Percentiles rank a stretch among this genome's conserved stretches.
Conservation (phyloP, 2,329 filamentous ascomycete genomes). For the Diplodia seriata region DNA sequence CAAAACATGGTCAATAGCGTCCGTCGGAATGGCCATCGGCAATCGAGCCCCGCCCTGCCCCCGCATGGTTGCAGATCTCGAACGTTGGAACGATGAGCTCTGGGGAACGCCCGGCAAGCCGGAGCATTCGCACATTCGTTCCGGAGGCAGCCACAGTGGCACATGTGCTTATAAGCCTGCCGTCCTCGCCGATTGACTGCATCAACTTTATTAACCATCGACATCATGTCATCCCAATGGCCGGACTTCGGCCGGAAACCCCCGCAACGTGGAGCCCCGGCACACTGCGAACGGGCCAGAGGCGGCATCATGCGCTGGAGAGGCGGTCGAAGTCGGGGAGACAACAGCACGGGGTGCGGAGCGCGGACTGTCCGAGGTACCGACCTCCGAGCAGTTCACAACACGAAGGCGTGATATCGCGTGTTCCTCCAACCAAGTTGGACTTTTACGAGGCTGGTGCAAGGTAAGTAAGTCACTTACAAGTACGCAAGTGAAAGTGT, state of each 20-base stretch:
- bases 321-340: not conserved
- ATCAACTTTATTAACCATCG: not conserved
- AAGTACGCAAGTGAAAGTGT: not conserved
- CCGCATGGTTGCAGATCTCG: not conserved
- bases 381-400: not conserved
- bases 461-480: not conserved
- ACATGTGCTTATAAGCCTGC: not conserved
- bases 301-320: not conserved
- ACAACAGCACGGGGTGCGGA: not conserved
- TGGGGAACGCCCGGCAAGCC: not conserved
- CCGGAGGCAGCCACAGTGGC: not conserved
- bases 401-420: not conserved
- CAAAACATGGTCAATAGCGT: not conserved
- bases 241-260: conserved; percentile 13
- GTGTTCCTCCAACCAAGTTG: not conserved
- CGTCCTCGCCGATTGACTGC: not conserved
- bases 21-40: conserved; percentile 1
- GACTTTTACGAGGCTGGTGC: not conserved
- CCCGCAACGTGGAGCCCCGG: conserved; percentile 12
- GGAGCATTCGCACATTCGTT: not conserved
- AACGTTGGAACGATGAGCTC: not conserved
- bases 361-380: not conserved
- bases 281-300: not conserved
- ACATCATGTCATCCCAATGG: not conserved
- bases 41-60: conserved; percentile 7